A percentile compares a stretch with the other conserved stretches of the same genome.
Evolutionary conservation across 2,329 filamentous ascomycete species (phyloP).

Genomic region (Aspergillus persii): DNA sequence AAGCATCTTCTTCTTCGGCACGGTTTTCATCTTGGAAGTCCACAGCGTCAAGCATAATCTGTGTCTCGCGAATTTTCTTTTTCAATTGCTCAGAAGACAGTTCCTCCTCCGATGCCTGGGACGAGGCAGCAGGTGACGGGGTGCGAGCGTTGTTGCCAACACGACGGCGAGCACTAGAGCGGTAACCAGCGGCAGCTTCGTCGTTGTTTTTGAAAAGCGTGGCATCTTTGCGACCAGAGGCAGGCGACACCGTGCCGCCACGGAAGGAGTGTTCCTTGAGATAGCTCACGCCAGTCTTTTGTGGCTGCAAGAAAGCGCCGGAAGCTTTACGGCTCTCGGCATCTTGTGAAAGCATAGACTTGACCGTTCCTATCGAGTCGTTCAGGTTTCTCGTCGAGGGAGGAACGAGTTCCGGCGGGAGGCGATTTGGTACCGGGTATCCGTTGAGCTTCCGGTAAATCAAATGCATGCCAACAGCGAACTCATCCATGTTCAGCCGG

Average conservation of each 20-base stretch:
- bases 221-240: conserved; percentile 77
- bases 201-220: conserved; percentile 97
- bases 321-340: conserved; percentile 86
- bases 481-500: conserved; percentile 91
- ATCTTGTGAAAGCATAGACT: conserved; percentile 83
- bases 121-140: conserved; percentile 75
- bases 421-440: conserved; percentile 81
- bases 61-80: conserved; percentile 92
- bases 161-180: conserved; percentile 86
- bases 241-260: conserved; percentile 57
- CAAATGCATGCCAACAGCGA: conserved; percentile 97
- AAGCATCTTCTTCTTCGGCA: conserved; percentile 83
- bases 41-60: conserved; percentile 90
- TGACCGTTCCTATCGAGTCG: conserved; percentile 89
- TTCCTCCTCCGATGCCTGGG: conserved; percentile 69
- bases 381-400: conserved; percentile 92
- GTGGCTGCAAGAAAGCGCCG: conserved; percentile 84
- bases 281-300: conserved; percentile 97
- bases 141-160: conserved; percentile 68
- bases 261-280: conserved; percentile 93
- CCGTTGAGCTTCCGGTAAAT: conserved; percentile 97
- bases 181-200: conserved; percentile 78
- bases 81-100: conserved; percentile 80
- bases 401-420: conserved; percentile 89
- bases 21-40: conserved; percentile 93